These are phyloP conservation scores for Verticillium klebahnii DNA, from an alignment of 2,329 filamentous ascomycete genomes.

Conservation along the genomic window DNA sequence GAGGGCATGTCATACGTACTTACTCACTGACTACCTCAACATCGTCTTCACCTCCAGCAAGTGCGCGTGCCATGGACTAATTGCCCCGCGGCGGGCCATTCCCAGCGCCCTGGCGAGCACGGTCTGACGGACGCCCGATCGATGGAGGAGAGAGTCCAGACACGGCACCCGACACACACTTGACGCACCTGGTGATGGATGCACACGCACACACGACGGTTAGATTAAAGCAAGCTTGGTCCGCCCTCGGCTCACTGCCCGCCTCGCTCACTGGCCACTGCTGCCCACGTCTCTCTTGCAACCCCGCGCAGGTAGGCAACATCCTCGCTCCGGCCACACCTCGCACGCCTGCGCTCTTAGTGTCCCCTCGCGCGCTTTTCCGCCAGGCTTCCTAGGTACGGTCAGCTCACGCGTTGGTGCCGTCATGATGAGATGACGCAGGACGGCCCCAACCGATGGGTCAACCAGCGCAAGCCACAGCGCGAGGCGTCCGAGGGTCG, in stretches of 20 bases:
- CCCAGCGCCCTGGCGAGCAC: too few relatives aligned
- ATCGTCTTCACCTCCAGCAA: background rate
- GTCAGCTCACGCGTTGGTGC: background rate
- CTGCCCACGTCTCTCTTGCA: background rate
- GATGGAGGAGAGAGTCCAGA: background rate
- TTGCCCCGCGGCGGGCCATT: too few relatives aligned
- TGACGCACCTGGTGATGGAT: background rate
- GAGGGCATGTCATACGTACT: background rate
- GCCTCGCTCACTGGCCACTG: background rate
- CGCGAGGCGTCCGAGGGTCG: background rate
- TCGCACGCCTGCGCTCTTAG: background rate
- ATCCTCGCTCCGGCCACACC: background rate
- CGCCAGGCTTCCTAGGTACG: background rate
- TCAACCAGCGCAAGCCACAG: background rate
- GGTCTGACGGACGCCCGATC: too few relatives aligned
- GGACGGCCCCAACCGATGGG: background rate
- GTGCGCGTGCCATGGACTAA: too few relatives aligned
- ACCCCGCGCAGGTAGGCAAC: background rate
- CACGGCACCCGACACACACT: background rate
- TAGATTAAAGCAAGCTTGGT: background rate
- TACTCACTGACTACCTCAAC: background rate
- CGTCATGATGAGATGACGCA: background rate
- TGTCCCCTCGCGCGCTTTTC: too few relatives aligned
- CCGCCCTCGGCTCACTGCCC: background rate
- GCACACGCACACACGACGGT: background rate